phyloP scores from a whole-genome alignment of 345 rosid genomes.

The Heritiera fomes region DNA sequence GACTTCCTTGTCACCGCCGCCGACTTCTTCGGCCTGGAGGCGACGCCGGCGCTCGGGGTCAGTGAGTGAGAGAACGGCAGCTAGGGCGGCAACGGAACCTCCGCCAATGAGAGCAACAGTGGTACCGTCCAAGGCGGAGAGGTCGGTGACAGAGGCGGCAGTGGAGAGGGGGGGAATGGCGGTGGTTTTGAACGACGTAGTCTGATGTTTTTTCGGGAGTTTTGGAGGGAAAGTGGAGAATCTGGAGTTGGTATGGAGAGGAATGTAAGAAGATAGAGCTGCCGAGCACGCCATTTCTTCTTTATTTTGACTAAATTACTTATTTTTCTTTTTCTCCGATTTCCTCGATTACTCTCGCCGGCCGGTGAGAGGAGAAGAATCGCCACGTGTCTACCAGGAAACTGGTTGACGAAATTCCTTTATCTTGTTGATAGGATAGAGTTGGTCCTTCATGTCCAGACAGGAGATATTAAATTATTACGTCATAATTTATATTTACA shows the following conservation, averaged over 20 bases:
- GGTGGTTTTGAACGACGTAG: constrained; percentile 20
- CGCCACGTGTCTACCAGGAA: constrained; percentile 2
- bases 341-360: constrained; percentile 6
- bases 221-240: constrained; percentile 34
- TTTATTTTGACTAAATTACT: neutral
- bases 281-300: constrained; percentile 60
- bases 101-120: constrained; percentile 76
- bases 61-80: constrained; percentile 70
- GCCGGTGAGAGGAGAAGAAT: neutral
- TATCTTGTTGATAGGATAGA: neutral
- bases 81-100: constrained; percentile 73
- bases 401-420: neutral
- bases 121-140: constrained; percentile 50
- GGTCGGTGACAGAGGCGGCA: constrained; percentile 45
- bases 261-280: constrained; percentile 47
- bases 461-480: too few relatives aligned
- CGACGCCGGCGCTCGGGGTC: constrained; percentile 81
- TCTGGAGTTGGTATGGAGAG: constrained; percentile 25
- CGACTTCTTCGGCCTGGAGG: constrained; percentile 87
- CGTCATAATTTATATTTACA: too few relatives aligned
- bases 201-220: constrained; percentile 21
- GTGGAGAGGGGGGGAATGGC: constrained; percentile 48
- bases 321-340: neutral
- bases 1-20: constrained; percentile 86
- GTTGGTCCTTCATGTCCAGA: neutral